Evolutionary conservation across 2,329 filamentous ascomycete genomes (phyloP), one percentile per base, ranked within the genome.

Genomic region (Corynespora cassiicola): DNA sequence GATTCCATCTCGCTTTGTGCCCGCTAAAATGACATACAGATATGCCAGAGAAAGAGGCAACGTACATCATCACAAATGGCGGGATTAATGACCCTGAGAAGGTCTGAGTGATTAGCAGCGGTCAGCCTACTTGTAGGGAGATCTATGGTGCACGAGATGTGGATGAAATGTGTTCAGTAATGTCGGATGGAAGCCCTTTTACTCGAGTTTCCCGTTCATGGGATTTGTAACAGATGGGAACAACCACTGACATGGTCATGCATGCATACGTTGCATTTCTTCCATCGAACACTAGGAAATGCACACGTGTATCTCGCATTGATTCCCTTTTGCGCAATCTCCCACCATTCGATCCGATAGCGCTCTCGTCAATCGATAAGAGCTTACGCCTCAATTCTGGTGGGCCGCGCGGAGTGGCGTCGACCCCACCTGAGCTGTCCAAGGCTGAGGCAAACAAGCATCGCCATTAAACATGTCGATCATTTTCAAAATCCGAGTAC

Each of bases 61-160:
- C 80, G 2, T 87, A 87, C 63, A 76, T 87, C 48, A 87, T 87
- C 52, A 86, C 82, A 18, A 83, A 78, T 45, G 84, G 84, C 20
- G 84, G 84, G 21, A 86, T 87, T 65, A 83, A 78, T 41, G 83
- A 87, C 58, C 79, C 82, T 2, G 83, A 86, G 51, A 85, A 85
- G 63, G 71, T 74, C 21, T 84, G 29, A 63, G 23, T n/a, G n/a
- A n/a, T n/a, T n/a, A n/a, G n/a, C n/a, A n/a, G n/a, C n/a, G n/a
- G n/a, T n/a, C n/a, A n/a, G n/a, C n/a, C n/a, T n/a, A n/a, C n/a
- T n/a, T n/a, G n/a, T n/a, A n/a, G 22, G 22, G 22, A 24, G 22
- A 8, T 8, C 7, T 24, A 24, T 8, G 22, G 22, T n/a, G 22
- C 22, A 7, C 8, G 7, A 8, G 8, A 24, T 24, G 22, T 7